Conservation (phyloP, 1,139 yeast genomes). For the Saccharomyces hybrid region DNA sequence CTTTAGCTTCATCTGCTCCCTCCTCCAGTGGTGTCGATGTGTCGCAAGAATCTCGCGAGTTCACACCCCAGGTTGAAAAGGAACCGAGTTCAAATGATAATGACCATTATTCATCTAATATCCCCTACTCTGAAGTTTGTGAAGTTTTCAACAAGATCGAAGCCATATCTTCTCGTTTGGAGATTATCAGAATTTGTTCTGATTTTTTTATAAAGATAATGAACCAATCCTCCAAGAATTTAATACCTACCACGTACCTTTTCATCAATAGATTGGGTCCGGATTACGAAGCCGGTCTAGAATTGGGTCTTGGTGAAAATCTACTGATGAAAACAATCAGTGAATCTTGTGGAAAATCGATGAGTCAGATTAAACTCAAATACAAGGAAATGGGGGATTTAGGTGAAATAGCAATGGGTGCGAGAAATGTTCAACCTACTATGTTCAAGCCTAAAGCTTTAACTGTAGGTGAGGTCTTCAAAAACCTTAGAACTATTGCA, state of each 20-base stretch:
- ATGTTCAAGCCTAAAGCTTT: constrained; percentile 89
- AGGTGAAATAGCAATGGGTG: constrained; percentile 80
- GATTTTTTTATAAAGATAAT: constrained; percentile 62
- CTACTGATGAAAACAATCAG: constrained; percentile 79
- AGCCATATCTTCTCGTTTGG: constrained; percentile 69
- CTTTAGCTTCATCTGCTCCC: not conserved
- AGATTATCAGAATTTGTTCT: constrained; percentile 67
- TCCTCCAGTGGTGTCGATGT: not conserved
- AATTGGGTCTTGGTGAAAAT: constrained; percentile 88
- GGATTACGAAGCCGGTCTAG: constrained; percentile 81
- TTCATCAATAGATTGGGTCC: constrained; percentile 90
- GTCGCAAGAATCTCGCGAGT: not conserved
- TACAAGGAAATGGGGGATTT: constrained; percentile 80
- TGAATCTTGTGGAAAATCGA: constrained; percentile 80
- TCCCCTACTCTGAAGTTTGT: constrained; percentile 56
- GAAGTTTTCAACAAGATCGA: constrained; percentile 71
- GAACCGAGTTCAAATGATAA: not conserved
- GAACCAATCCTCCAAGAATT: constrained; percentile 47
- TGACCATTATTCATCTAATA: constrained; percentile 7
- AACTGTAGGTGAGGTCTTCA: constrained; percentile 68
- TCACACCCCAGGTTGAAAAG: not conserved
- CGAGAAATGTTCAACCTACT: constrained; percentile 78
- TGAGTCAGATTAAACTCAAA: constrained; percentile 62
- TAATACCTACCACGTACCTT: constrained; percentile 68
- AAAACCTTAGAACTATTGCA: constrained; percentile 70